Evolutionary conservation across 2,329 filamentous ascomycete genomes (phyloP), one percentile per base, ranked within the genome.

Genomic region (Cyphellophora attinorum): DNA sequence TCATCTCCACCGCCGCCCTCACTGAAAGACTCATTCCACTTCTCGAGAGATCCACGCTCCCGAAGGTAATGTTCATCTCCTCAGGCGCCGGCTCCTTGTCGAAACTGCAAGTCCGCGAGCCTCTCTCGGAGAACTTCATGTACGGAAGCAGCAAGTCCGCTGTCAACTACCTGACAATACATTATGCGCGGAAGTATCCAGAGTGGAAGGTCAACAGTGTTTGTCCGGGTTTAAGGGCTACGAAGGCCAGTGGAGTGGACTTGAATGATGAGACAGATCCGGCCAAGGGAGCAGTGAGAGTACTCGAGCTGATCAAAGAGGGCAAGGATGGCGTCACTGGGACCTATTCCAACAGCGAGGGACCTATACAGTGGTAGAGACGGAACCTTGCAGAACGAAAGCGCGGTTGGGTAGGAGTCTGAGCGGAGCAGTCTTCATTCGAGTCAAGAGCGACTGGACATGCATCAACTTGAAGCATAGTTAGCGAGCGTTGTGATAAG

Each of bases 41-140:
- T 28, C 34, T 49, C 27, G 40, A 47, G 31, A 37, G 44, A 27
- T 40, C 42, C 16, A 37, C 23, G 11, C 19, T 38, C 5, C 45
- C 46, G 12, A 46, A 45, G 19, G 35, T 49, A 31, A 42, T 49
- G 19, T 47, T 49, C 30, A 16, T 49, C 6, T 35, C 35, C 6
- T 39, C 39, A 15, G 31, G 25, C 2, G 19, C 42, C 11, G 46
- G 34, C 6, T 46, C 42, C 15, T 32, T 46, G 13, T 18, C 36
- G 23, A 35, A 25, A n/a, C 39, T 39, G 10, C 14, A 41, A 15
- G 34, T 39, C 5, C 6, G 29, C n/a, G 34, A 12, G 5, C 5
- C 17, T n/a, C 28, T 35, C 6, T 28, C 33, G 18, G 31, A 31
- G 13, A 19, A 38, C 5, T n/a, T 33, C 10, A 39, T 35, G 31